phyloP scores from a whole-genome alignment of 2,329 filamentous ascomycete genomes.

The Penicillium sp. region DNA sequence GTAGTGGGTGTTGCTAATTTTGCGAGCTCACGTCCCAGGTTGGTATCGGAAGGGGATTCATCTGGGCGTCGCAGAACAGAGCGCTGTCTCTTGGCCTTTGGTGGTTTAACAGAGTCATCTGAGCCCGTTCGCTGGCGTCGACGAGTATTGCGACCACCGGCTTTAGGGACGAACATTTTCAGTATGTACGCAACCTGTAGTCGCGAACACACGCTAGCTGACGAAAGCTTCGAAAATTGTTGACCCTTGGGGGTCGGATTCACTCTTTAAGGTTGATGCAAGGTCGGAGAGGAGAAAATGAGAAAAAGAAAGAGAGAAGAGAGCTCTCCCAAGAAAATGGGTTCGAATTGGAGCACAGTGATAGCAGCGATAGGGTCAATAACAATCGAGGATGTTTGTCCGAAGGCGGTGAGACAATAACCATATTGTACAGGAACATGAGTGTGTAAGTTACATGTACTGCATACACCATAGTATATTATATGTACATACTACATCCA shows the following conservation, averaged over 20 bases:
- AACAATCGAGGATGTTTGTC: constrained; percentile 14
- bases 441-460: not conserved
- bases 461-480: not conserved
- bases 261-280: not conserved
- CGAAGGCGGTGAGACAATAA: constrained; percentile 11
- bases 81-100: constrained; percentile 47
- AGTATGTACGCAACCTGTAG: not conserved
- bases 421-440: not conserved
- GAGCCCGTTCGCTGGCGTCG: constrained; percentile 42
- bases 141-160: constrained; percentile 35
- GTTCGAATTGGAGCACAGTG: constrained; percentile 9
- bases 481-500: not conserved
- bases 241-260: constrained; percentile 3
- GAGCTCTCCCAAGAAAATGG: not conserved
- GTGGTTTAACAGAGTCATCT: constrained; percentile 46
- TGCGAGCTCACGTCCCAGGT: constrained; percentile 19
- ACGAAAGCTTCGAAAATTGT: not conserved
- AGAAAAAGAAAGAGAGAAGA: not conserved
- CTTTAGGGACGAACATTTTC: constrained; percentile 42
- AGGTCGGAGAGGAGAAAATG: not conserved
- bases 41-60: constrained; percentile 25
- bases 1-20: constrained; percentile 12
- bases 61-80: constrained; percentile 41
- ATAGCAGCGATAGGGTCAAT: constrained; percentile 7
- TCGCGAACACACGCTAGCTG: constrained; percentile 6